A percentile compares a stretch with the other conserved stretches of the same genome.
Evolutionary conservation across 139 green algal genomes (phyloP).

Genomic region (Edaphochlamys debaryana): DNA sequence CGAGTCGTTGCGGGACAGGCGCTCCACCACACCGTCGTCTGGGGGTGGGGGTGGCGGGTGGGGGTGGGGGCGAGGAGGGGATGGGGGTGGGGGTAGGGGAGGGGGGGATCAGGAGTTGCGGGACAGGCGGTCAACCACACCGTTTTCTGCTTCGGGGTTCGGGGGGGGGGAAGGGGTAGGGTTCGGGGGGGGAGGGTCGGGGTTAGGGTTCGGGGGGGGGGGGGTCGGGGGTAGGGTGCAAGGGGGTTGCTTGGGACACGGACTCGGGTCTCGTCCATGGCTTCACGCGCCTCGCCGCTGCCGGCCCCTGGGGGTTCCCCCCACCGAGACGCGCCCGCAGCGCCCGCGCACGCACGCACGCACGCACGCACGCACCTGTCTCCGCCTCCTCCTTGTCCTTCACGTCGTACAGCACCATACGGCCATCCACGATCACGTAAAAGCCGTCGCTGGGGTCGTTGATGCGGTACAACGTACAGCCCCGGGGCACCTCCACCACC

Average conservation of each 20-base stretch:
- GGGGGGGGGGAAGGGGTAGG: neutral
- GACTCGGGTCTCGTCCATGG: no score
- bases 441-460: conserved; percentile 28
- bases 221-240: neutral
- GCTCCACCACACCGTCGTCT: conserved; percentile 38
- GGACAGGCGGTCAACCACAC: conserved; percentile 13
- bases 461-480: conserved; percentile 22
- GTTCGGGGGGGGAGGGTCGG: no score
- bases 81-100: no score
- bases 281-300: no score
- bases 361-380: conserved; percentile 21
- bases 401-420: conserved; percentile 16
- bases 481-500: conserved; percentile 19
- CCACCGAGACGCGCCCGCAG: no score
- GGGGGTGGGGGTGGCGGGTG: neutral
- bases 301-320: no score
- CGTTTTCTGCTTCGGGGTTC: neutral
- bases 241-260: no score
- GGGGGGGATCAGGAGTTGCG: neutral
- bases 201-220: no score
- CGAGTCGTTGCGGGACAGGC: neutral
- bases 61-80: neutral
- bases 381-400: conserved; percentile 30
- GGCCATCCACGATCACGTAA: conserved; percentile 34
- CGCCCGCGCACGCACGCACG: no score